Evolutionary conservation across 345 rosid genomes (phyloP), one percentile per base, ranked within the genome.

Genomic region (Pelargonium nanum): DNA sequence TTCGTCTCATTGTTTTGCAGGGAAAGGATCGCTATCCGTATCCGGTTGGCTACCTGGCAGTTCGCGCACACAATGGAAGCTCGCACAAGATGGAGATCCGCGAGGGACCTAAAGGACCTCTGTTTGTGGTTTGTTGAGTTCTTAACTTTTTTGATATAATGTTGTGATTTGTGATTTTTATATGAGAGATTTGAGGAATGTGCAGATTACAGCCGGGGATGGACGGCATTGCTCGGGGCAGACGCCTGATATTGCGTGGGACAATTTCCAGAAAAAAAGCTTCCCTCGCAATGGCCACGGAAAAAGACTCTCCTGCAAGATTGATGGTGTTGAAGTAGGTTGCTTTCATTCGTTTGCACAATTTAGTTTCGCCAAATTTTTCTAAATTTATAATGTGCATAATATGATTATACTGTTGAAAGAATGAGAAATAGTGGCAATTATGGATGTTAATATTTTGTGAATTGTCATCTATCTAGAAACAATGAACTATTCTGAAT

Each of bases 11-110:
- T 64, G 6, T 34, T 34, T 45, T 66, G 56, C 58, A 92, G 98
- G 95, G 98, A 2, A 85, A 85, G 81, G 95, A 82, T 74, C 91
- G 96, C 8, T 83, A 82, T 75, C 96, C 98, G 70, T 91, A 88
- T 77, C 98, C 95, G 6, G 83, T 86, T 71, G 95, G 96, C 19
- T 92, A 82, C 75, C 81, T 56, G 25, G 96, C 95, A 64, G 73
- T 78, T 57, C 86, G 92, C 69, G 75, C 72, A 75, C 78, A 77
- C 56, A 80, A 74, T 58, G 95, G 84, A 60, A 65, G 64, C 79
- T 68, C 66, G 30, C 88, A 73, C 48, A 81, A 75, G 65, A 72
- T 87, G 78, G 88, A 91, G 77, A 83, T 85, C 70, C 74, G 61
- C 58, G 87, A 91, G 77, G 95, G 92, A 67, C 67, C 81, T 51